Evolutionary conservation across 2,329 filamentous ascomycete species (phyloP), one percentile per base, ranked within the genome.

Genomic region (Penicillium vulpinum): DNA sequence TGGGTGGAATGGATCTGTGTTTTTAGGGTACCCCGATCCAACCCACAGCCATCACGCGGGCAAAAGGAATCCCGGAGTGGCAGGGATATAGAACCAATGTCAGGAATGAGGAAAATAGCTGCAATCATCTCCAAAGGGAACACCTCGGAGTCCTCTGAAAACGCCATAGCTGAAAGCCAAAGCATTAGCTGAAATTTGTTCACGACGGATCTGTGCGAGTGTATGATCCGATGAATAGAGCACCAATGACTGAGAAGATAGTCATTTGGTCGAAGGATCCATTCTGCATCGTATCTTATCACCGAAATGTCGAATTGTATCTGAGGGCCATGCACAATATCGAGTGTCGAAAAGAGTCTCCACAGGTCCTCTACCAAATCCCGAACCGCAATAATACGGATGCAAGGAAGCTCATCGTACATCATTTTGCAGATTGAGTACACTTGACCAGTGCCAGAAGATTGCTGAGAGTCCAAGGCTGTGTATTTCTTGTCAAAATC

Each of bases 401-500:
- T 22, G 7, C 22, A 49, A 6, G 58, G 51, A 11, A 58, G 47
- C 41, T 54, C 33, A 2, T 61, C 36, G 45, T 61, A 60, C 13
- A 66, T 29, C 13, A 62, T 60, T 35, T 57, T 60, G 41, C 58
- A 59, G 11, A 67, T 22, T 10, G 41, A 33, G 29, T 61, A 63
- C 8, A 54, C 64, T 3, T 41, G 54, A 60, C 60, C 5, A 5
- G 11, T 9, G 43, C 29, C n/a, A 22, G n/a, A 9, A 35, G 44
- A 16, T 22, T 55, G 46, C 29, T 56, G 48, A 8, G 36, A 53
- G 56, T 77, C 77, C 43, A 74, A 67, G 9, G 58, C 50, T n/a
- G 18, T 1, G 51, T 80, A 80, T 2, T 24, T 33, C 5, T n/a
- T 5, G 56, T 80, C 78, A 40, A 67, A 29, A 0, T 38, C 29